phyloP scores from a whole-genome alignment of 176 grass and related monocot species.

The Avena insularis region DNA sequence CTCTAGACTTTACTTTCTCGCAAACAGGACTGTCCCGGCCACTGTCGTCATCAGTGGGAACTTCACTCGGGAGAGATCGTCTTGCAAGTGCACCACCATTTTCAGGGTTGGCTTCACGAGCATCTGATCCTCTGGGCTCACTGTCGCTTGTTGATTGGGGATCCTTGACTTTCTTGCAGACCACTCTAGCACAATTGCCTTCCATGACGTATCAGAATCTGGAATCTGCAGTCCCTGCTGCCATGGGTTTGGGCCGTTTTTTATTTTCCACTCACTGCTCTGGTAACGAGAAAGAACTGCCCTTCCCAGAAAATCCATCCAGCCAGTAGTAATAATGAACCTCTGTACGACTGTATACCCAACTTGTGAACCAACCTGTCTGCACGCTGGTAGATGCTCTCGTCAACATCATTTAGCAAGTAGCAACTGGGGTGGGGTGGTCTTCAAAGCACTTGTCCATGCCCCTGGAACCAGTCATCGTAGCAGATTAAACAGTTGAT shows the following conservation, averaged over 20 bases:
- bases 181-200: slow-evolving; percentile 63
- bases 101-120: slow-evolving; percentile 1
- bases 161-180: slow-evolving; percentile 43
- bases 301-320: slow-evolving; percentile 82
- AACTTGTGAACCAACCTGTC: slow-evolving; percentile 91
- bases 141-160: neutral
- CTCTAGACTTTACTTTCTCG: slow-evolving; percentile 32
- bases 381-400: slow-evolving; percentile 65
- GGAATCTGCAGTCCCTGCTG: neutral
- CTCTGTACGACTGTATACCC: slow-evolving; percentile 51
- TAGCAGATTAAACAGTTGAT: slow-evolving; percentile 20
- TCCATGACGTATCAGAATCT: slow-evolving; percentile 58
- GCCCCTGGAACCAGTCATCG: slow-evolving; percentile 47
- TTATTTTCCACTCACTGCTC: slow-evolving; percentile 79
- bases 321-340: slow-evolving; percentile 95
- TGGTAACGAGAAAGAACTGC: slow-evolving; percentile 70
- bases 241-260: slow-evolving; percentile 58
- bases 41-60: neutral
- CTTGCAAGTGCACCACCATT: neutral
- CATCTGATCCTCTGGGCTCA: slow-evolving; percentile 41
- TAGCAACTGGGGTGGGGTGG: too few species aligned
- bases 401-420: slow-evolving; percentile 70
- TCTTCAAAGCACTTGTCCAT: slow-evolving; percentile 59
- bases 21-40: neutral
- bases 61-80: slow-evolving; percentile 21